These are phyloP conservation scores for Acanthamoeba triangularis DNA, from an alignment of 208 protist species.

Conservation along the genomic window DNA sequence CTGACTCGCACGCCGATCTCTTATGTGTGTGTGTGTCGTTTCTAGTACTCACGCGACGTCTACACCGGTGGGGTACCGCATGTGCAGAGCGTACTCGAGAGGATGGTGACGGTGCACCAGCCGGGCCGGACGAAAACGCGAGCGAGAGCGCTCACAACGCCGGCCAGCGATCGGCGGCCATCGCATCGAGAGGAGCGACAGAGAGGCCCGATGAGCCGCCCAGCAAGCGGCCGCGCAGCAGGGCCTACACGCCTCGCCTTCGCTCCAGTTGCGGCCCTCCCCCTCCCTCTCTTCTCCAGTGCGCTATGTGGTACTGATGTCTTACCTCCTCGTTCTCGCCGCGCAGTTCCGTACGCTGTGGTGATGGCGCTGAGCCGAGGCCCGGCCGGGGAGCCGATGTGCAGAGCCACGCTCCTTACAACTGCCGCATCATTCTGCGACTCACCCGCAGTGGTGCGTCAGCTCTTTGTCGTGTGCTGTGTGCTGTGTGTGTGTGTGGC, in stretches of 20 bases:
- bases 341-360: background rate
- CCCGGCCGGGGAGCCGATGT: background rate
- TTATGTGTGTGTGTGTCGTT: background rate
- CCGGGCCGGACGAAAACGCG: background rate
- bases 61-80: background rate
- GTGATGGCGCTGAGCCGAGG: background rate
- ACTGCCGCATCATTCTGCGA: background rate
- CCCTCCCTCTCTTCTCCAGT: background rate
- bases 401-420: background rate
- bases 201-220: background rate
- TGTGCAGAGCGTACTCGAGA: background rate
- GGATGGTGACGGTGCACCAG: background rate
- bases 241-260: conserved; percentile 10
- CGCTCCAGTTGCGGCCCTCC: background rate
- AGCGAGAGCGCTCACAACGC: background rate
- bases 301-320: background rate
- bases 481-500: too few species aligned
- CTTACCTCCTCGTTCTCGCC: background rate
- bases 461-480: background rate
- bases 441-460: background rate
- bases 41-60: background rate
- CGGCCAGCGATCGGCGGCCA: background rate
- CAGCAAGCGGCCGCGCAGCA: background rate
- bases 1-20: background rate
- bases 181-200: background rate